Evolutionary conservation across 2,329 filamentous ascomycete genomes (phyloP), one percentile per base, ranked within the genome.

Genomic region (Neofusicoccum sp.): DNA sequence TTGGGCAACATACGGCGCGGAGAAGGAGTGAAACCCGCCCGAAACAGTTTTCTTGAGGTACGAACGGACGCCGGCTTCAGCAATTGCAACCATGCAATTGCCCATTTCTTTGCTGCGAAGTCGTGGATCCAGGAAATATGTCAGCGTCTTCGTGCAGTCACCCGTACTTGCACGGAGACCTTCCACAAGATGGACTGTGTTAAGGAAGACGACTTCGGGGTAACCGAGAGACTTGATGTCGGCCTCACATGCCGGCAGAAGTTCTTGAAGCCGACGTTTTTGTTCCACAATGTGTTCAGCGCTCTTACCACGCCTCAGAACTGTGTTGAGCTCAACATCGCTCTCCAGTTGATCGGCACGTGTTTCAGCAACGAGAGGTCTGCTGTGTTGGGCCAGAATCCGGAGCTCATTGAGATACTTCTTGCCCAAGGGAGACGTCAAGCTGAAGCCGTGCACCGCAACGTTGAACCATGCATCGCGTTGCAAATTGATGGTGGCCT

Each of bases 381-480:
- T 89, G 11, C 93, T 97, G 76, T 97, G 89, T 58, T 92, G 87
- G 1, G 96, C 94, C 73, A 99, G 88, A 39, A 91, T 83, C 29
- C 91, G 87, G 22, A 99, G 83, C 72, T 97, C 93, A 63, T 89
- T 84, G 56, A 88, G 77, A 70, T 96, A 87, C 67, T 86, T 85
- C 73, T 88, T 89, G 16, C 89, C 91, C 61, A 90, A 85, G 14
- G 88, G 85, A 0, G 92, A 94, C 14, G 85, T 85, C 9, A 89
- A 83, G 8, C 88, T 89, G 73, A 98, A 96, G 4, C 93, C 95
- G 74, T 99, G 95, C 0, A 97, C 90, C 28, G 93, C 91, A 66
- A 98, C 92, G 71, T 99, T 99, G 79, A 97, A 98, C 95, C 95
- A 99, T 4, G 92, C 92, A 81, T 99, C 93, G 59, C 94, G 88